Conservation (phyloP, 2,329 filamentous ascomycete species). For the Colletotrichum agaves region DNA sequence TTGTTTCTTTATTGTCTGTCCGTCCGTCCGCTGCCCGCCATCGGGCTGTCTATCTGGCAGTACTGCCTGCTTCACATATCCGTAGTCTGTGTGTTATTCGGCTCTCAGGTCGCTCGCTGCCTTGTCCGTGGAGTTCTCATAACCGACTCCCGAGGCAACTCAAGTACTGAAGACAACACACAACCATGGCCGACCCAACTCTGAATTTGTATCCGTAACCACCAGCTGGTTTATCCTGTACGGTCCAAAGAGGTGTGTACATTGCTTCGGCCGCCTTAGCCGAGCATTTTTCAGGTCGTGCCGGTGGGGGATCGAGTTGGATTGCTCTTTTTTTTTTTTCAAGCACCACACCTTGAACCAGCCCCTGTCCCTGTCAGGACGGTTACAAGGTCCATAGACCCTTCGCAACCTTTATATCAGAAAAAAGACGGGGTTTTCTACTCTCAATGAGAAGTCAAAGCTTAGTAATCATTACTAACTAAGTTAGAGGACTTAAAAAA, state of each 20-base stretch:
- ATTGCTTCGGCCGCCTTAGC: constrained; percentile 28
- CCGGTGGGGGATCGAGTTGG: constrained; percentile 25
- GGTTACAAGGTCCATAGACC: not conserved
- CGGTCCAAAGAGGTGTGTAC: constrained; percentile 18
- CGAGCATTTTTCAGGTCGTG: constrained; percentile 15
- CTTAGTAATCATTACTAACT: no score
- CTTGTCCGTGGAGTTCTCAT: not conserved
- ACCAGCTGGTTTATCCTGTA: not conserved
- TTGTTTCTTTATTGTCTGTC: constrained; percentile 8
- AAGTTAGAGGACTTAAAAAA: no score
- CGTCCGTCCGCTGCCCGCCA: constrained; percentile 11
- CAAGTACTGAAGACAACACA: not conserved
- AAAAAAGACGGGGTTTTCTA: no score
- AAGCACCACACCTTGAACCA: constrained; percentile 16
- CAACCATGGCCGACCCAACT: not conserved
- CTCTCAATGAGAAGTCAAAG: no score
- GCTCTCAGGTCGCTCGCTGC: not conserved
- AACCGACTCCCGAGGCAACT: not conserved
- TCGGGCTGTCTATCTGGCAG: constrained; percentile 15
- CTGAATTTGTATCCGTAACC: constrained; percentile 19
- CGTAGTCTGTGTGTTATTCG: constrained; percentile 22
- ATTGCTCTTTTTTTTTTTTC: no score
- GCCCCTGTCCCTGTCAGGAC: constrained; percentile 38
- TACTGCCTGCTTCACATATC: not conserved
- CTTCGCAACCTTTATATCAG: no score